Evolutionary conservation across 345 rosid genomes (phyloP).

Genomic region (Acer campestre): DNA sequence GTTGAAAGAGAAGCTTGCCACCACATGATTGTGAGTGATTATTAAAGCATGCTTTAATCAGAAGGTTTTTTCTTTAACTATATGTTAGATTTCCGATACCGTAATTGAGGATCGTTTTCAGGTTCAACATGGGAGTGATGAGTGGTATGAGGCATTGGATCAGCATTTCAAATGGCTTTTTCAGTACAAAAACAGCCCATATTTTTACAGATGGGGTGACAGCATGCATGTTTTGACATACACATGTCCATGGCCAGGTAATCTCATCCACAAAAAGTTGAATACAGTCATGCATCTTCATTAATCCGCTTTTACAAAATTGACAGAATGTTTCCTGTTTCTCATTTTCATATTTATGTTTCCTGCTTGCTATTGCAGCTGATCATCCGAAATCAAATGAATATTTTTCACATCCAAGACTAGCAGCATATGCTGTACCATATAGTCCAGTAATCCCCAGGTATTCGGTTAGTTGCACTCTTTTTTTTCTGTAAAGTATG

Average conservation of each 20-base stretch:
- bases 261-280: conserved; percentile 19
- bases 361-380: conserved; percentile 47
- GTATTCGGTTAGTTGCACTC: conserved; percentile 45
- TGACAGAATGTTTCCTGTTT: conserved; percentile 14
- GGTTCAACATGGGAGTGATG: conserved; percentile 78
- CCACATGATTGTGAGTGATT: conserved; percentile 2
- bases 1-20: neutral
- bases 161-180: conserved; percentile 95
- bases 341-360: neutral
- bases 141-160: conserved; percentile 82
- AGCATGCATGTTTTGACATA: conserved; percentile 94
- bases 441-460: conserved; percentile 59
- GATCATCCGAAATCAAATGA: conserved; percentile 91
- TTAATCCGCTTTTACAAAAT: conserved; percentile 2
- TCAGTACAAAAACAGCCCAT: conserved; percentile 90
- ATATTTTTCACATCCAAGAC: conserved; percentile 77
- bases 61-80: conserved; percentile 29
- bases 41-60: neutral
- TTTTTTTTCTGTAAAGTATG: conserved; percentile 37
- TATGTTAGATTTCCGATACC: conserved; percentile 82
- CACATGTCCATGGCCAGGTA: conserved; percentile 99
- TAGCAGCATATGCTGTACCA: conserved; percentile 96
- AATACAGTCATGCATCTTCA: conserved; percentile 2
- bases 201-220: conserved; percentile 92
- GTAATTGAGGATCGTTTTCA: conserved; percentile 96